Base-by-base conservation (phyloP, 1,284 basidiomycete species). In the Schizophyllum amplum region DNA sequence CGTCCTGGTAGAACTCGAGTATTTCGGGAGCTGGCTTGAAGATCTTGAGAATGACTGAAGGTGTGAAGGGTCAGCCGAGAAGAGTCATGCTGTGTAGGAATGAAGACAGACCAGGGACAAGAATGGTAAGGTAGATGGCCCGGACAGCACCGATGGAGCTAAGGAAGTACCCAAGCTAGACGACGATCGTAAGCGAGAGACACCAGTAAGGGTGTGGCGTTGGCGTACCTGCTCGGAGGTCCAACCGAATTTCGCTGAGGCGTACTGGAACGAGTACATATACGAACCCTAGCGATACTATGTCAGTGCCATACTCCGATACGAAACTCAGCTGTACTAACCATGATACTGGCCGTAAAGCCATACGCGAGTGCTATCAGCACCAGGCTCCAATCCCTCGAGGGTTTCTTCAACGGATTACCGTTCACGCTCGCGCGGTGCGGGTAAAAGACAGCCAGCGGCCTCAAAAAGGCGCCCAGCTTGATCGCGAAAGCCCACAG, bases 101-200 rank as follows among this genome's bases (percentile, higher is more conserved):
- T 17, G 21, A 47, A 22, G 21, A 68, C 77, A 57, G 67, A 89
- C 87, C 22, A n/a, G 92, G 92, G 6, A 93, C 70, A 24, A 90
- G 60, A 4, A 83, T 58, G 1, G 85, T 75, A 58, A 94, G 72
- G 59, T 82, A 80, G 1, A 82, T 20, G 1, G 87, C 85, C 5
- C 90, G 77, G 1, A 75, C 69, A 20, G 75, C 72, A n/a, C 84
- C 83, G 15, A 84, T 66, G 5, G 82, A 61, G 55, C 83, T 88
- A 54, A 93, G 69, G 73, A 80, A 92, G 61, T 92, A 92, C 6
- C 90, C 91, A 13, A 90, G 69, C 87, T 93, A 61, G 17, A 54
- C 24, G 52, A 21, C 15, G 2, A 47, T 48, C 5, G 51, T 57
- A 33, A 46, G 17, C n/a, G n/a, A n/a, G 13, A 47, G 21, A 52